Evolutionary conservation across 306 rosid genomes (phyloP), one percentile per base, ranked within the genome.

Genomic region (Argentina anserina): DNA sequence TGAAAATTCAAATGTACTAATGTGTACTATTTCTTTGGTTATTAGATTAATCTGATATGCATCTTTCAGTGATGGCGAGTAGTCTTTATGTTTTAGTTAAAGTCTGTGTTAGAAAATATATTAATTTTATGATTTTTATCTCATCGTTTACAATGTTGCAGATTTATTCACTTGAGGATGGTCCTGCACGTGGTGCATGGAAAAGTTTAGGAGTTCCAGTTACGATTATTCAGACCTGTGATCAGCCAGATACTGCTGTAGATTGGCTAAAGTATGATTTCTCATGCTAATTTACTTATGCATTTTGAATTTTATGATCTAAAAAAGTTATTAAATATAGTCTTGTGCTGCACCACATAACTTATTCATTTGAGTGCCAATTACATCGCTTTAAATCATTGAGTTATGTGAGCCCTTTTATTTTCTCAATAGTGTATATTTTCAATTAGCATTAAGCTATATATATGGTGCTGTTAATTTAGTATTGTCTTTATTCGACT

Each of bases 181-280:
- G 99, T 33, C 93, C 96, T 47, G 88, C 74, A 67, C 87, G 33
- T 76, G 78, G 70, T 68, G 80, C 76, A 70, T 95, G 99, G 99
- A 87, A 67, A 79, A 84, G 76, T 69, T 78, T 88, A 74, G 89
- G 89, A 78, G 85, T 87, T 78, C 86, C 88, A 4, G 75, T 90
- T n/a, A 74, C 80, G 70, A 55, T 90, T 66, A 79, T 87, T 79
- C 87, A 70, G 79, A 76, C 89, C 47, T 85, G 86, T 84, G 86
- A 84, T 73, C 84, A 83, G 72, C 53, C 73, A 8, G 79, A 70
- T 80, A 79, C 76, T 71, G 60, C 62, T 46, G 85, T 95, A 56
- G 99, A 95, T 76, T 95, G 99, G 97, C 92, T 95, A 62, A 90
- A 75, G 99, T 95, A 95, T 75, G 86, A 17, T 40, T 71, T 13